Conservation (phyloP, 305 asterid species). For the Fraxinus greggii region DNA sequence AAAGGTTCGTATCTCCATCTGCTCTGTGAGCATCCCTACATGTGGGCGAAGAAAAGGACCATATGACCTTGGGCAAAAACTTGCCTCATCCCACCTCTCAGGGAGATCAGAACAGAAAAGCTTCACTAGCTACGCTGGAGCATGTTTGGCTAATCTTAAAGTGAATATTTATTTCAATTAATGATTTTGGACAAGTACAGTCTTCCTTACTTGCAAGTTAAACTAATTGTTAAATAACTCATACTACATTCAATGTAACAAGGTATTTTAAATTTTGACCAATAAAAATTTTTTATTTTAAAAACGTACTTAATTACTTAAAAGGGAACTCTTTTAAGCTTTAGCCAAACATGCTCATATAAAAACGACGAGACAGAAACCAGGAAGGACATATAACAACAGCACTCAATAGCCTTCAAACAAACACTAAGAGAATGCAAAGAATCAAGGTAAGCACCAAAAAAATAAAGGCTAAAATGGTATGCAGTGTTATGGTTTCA, state of each 20-base stretch:
- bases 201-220: not conserved
- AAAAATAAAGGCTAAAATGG: not conserved
- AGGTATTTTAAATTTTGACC: not conserved
- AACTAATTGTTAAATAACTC: too few relatives aligned
- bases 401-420: not conserved
- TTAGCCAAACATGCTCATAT: not conserved
- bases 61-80: not conserved
- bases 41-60: not conserved
- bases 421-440: not conserved
- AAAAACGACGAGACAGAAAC: not conserved
- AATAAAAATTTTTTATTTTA: not conserved
- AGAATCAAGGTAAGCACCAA: not conserved
- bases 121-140: not conserved
- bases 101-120: not conserved
- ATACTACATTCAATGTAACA: too few relatives aligned
- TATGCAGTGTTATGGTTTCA: not conserved
- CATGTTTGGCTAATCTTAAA: not conserved
- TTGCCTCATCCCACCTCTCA: constrained; percentile 15
- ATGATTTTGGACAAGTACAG: not conserved
- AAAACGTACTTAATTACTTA: not conserved
- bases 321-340: not conserved
- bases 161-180: not conserved
- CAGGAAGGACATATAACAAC: not conserved
- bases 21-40: not conserved
- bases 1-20: not conserved